Base-by-base conservation (phyloP, 148 eudicot genomes). In the Vaccinium vitisidaea region DNA sequence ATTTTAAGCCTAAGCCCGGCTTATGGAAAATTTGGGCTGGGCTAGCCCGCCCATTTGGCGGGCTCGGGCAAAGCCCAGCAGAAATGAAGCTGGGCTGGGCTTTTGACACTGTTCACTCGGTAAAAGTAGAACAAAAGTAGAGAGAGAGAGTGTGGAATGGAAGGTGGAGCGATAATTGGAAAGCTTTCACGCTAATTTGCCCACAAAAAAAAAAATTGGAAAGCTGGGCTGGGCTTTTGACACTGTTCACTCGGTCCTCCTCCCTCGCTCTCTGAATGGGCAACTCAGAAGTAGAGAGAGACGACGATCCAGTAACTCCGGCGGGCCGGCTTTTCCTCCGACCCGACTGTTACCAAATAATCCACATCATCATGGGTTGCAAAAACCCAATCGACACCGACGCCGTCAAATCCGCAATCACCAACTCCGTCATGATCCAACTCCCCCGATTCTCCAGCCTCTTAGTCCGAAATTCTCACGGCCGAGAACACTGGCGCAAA, bases 401-500 rank as follows among this genome's bases (percentile, higher is more conserved):
- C 1, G 89, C 89, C 75, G 14, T 93, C 39, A 90, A 70, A 58
- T 65, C 87, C n/a, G 93, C 80, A 3, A 63, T 95, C 71, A 58
- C 76, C 52, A 48, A 82, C 83, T 92, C 96, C 3, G 32, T 88
- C 83, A 84, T 92, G 87, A 11, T 90, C 75, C 84, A 86, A 13
- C 94, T 89, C 88, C 98, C 98, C 5, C 85, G 98, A 19, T 95
- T 95, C 91, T 82, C 89, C 81, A 93, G 95, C 89, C 90, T 95
- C 18, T n/a, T 93, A 83, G 88, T 93, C 71, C 56, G 61, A 15
- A 85, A 90, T 90, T 84, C 78, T 14, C 61, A 75, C 63, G 90
- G 91, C 52, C 83, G 83, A 52, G 89, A 89, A 2, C 80, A 82
- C 79, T 95, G 98, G 98, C 59, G 85, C 1, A 85, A 12, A 82